Evolutionary conservation across 176 grass and related monocot genomes (phyloP).

Genomic region (Oryza nivara): DNA sequence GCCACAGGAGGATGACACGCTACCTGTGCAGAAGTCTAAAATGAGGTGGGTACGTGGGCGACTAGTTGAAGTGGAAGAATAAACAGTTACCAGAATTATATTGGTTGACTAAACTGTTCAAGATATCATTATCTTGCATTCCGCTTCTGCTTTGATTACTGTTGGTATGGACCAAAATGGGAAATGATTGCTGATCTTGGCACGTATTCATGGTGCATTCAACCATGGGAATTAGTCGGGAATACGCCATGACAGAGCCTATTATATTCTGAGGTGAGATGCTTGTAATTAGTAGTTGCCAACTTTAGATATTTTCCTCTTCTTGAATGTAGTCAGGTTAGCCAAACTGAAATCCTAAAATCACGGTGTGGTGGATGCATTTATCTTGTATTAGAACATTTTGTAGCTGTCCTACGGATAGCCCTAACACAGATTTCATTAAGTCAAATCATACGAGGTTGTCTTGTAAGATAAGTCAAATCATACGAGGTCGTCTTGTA

Average conservation of each 20-base stretch:
- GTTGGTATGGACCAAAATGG: background rate
- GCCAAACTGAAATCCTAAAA: background rate
- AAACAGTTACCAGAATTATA: background rate
- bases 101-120: background rate
- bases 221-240: background rate
- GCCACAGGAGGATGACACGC: constrained; percentile 9
- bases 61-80: constrained; percentile 52
- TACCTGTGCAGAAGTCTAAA: constrained; percentile 42
- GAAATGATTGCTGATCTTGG: background rate
- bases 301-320: constrained; percentile 9
- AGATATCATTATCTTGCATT: background rate
- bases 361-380: background rate
- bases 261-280: background rate
- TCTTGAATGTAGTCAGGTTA: background rate
- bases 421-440: background rate
- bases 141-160: constrained; percentile 22
- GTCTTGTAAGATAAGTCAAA: background rate
- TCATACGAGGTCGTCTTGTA: background rate
- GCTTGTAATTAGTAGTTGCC: constrained; percentile 35
- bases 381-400: constrained; percentile 5
- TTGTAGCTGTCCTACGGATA: background rate
- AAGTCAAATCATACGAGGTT: background rate
- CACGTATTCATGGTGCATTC: background rate
- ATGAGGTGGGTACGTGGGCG: constrained; percentile 68
- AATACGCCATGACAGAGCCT: background rate